phyloP scores from a whole-genome alignment of 2,329 filamentous ascomycete genomes.

The Blumeria hordei region DNA sequence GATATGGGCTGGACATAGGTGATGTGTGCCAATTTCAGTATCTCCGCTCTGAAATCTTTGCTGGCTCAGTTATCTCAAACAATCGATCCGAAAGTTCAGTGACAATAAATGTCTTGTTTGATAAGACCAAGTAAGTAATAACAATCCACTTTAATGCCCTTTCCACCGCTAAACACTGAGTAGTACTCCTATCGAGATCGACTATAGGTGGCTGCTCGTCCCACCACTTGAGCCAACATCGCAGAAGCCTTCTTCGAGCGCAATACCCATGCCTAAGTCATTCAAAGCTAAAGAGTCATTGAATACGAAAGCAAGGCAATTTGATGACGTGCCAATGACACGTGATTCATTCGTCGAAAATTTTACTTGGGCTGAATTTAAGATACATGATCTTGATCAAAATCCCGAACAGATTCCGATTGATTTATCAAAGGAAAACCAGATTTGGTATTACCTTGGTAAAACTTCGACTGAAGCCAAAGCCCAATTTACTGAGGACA shows the following conservation, averaged over 20 bases:
- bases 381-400: conserved; percentile 28
- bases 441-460: conserved; percentile 76
- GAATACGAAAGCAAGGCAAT: conserved; percentile 35
- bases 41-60: conserved; percentile 67
- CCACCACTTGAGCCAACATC: conserved; percentile 44
- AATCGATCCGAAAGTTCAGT: conserved; percentile 48
- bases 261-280: conserved; percentile 43
- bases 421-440: conserved; percentile 45
- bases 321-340: conserved; percentile 36
- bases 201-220: conserved; percentile 66
- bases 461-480: conserved; percentile 70
- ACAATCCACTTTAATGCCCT: conserved; percentile 1
- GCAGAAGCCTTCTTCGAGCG: conserved; percentile 49
- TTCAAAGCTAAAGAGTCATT: conserved; percentile 39
- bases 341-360: conserved; percentile 44
- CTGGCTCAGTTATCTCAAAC: conserved; percentile 71
- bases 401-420: conserved; percentile 42
- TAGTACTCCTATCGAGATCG: conserved; percentile 52
- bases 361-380: conserved; percentile 60
- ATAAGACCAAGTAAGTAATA: background rate
- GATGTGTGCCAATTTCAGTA: conserved; percentile 76
- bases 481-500: conserved; percentile 74
- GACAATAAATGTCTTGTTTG: conserved; percentile 39
- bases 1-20: conserved; percentile 40
- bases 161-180: conserved; percentile 18